These are phyloP conservation scores for Kodamaea plutei DNA, from an alignment of 1,139 yeast species.

Conservation along the genomic window DNA sequence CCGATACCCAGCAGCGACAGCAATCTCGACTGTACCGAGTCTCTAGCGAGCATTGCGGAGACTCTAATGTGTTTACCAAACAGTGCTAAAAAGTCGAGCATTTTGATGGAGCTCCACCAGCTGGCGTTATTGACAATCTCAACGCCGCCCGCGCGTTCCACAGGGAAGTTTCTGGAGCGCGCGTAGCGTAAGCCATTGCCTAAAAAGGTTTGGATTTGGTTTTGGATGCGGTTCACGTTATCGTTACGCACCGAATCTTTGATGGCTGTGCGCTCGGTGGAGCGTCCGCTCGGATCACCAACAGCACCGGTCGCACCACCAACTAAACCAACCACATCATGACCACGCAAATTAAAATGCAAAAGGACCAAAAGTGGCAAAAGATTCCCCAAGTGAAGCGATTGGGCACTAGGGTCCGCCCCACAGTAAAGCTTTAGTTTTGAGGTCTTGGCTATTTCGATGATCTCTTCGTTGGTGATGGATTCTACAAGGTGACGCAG, in stretches of 20 bases:
- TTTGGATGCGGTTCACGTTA: conserved; percentile 59
- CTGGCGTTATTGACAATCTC: conserved; percentile 57
- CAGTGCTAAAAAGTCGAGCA: conserved; percentile 71
- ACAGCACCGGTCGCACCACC: conserved; percentile 99
- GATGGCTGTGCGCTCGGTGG: conserved; percentile 65
- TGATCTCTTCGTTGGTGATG: conserved; percentile 45
- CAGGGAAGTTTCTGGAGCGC: conserved; percentile 47
- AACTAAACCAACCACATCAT: conserved; percentile 72
- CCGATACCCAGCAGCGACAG: conserved; percentile 75
- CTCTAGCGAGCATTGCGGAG: conserved; percentile 84
- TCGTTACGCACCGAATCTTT: conserved; percentile 44
- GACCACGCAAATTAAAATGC: conserved; percentile 83
- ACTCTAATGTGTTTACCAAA: conserved; percentile 82
- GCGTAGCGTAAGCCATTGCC: conserved; percentile 62
- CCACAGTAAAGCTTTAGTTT: conserved; percentile 77
- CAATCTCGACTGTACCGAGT: conserved; percentile 75
- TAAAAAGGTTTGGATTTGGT: conserved; percentile 62
- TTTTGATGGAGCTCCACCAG: conserved; percentile 82
- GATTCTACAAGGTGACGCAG: conserved; percentile 47
- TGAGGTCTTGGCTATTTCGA: conserved; percentile 31
- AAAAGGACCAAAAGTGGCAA: conserved; percentile 80
- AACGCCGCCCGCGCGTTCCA: conserved; percentile 34
- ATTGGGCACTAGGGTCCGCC: conserved; percentile 92
- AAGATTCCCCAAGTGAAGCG: conserved; percentile 87
- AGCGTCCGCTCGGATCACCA: conserved; percentile 95